phyloP scores from a whole-genome alignment of 2,329 filamentous ascomycete genomes.

The Aspergillus uvarum region DNA sequence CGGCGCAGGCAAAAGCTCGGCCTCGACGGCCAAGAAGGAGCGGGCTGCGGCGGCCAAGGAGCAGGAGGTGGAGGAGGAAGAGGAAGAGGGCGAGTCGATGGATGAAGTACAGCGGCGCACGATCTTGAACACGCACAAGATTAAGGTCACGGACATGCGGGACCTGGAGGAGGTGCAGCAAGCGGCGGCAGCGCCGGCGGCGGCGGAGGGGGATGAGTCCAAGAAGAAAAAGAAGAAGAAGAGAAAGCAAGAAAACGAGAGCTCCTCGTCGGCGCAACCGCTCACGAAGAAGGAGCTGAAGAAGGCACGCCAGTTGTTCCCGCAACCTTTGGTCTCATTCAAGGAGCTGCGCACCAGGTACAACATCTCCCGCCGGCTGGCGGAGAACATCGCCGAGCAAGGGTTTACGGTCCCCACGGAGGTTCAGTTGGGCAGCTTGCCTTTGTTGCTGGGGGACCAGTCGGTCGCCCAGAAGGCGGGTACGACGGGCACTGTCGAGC shows the following conservation, averaged over 20 bases:
- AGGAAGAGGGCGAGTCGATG: slow-evolving; percentile 41
- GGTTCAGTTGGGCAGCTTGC: slow-evolving; percentile 84
- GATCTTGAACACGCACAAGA: slow-evolving; percentile 73
- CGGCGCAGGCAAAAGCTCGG: slow-evolving; percentile 29
- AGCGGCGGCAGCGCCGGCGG: slow-evolving; percentile 16
- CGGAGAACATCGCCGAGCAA: slow-evolving; percentile 77
- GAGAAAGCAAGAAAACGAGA: slow-evolving; percentile 44
- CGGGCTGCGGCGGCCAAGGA: slow-evolving; percentile 14
- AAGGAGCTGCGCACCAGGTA: slow-evolving; percentile 68
- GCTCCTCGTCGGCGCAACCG: slow-evolving; percentile 24
- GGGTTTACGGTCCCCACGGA: slow-evolving; percentile 88
- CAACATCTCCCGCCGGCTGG: slow-evolving; percentile 69
- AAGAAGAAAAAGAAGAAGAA: slow-evolving; percentile 58
- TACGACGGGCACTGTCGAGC: slow-evolving; percentile 33
- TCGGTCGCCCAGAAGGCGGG: slow-evolving; percentile 44
- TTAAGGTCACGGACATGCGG: slow-evolving; percentile 79
- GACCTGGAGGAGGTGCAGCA: slow-evolving; percentile 42
- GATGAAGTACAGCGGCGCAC: slow-evolving; percentile 71
- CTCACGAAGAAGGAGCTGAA: slow-evolving; percentile 52
- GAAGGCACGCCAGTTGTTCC: slow-evolving; percentile 62
- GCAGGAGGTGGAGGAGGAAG: slow-evolving; percentile 23
- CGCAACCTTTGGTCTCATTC: slow-evolving; percentile 78
- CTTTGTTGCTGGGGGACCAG: slow-evolving; percentile 64
- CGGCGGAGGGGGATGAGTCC: slow-evolving; percentile 35
- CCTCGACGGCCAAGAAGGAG: slow-evolving; percentile 21